Conservation (phyloP, 768 basidiomycete species). For the Boletus reticulatus region DNA sequence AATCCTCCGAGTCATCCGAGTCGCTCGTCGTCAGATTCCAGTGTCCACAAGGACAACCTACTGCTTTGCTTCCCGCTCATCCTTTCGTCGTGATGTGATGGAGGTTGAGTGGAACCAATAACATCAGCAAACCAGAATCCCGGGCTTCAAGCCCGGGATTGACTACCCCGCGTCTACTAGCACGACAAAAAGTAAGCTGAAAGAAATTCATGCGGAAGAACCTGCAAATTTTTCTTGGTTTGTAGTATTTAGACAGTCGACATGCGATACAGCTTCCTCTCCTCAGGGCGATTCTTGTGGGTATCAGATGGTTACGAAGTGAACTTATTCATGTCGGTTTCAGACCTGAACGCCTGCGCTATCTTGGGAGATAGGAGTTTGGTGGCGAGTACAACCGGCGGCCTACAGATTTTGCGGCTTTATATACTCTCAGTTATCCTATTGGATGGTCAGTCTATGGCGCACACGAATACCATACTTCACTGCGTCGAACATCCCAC, state of each 20-base stretch:
- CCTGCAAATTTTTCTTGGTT: neutral
- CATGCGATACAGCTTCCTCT: constrained; percentile 2
- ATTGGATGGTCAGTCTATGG: neutral
- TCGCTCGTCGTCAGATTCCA: no score
- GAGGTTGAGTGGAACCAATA: no score
- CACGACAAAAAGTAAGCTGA: no score
- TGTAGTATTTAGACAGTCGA: neutral
- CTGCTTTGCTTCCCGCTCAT: no score
- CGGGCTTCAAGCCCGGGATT: no score
- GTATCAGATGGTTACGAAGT: constrained; percentile 2
- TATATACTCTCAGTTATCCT: neutral
- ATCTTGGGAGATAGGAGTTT: neutral
- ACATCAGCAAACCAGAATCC: no score
- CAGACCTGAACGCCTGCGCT: neutral
- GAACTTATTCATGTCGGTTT: neutral
- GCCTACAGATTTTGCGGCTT: neutral
- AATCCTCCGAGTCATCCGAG: no score
- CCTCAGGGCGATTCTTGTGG: neutral
- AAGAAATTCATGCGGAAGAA: neutral
- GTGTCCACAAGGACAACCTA: no score
- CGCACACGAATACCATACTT: neutral
- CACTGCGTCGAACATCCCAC: neutral
- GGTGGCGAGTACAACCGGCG: neutral
- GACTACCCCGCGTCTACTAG: no score
- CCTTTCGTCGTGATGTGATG: no score